These are phyloP conservation scores for Phytophthora gonapodyides DNA, from an alignment of 352 stramenopile genomes.

Conservation along the genomic window DNA sequence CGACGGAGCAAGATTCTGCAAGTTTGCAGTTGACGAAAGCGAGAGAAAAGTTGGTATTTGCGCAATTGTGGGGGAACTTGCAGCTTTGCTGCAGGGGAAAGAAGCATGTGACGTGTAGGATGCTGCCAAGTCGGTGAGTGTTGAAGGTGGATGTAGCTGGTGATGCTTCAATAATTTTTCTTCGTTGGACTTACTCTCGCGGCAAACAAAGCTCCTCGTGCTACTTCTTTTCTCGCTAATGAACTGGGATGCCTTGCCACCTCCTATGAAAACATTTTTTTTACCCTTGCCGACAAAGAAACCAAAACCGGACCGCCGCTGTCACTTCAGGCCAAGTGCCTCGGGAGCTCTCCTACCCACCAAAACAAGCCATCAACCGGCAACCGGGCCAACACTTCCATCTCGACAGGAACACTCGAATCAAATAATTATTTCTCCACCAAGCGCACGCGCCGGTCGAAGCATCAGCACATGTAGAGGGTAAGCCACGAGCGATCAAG, in stretches of 20 bases:
- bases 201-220: too few species aligned
- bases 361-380: slow-evolving; percentile 1
- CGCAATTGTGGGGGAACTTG: slow-evolving; percentile 4
- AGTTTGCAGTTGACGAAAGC: slow-evolving; percentile 7
- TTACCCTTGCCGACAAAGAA: too few species aligned
- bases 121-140: too few species aligned
- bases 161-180: too few species aligned
- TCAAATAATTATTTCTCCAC: slow-evolving; percentile 6
- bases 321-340: too few species aligned
- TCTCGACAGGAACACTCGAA: neutral
- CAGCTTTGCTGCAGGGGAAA: slow-evolving; percentile 18
- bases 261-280: too few species aligned
- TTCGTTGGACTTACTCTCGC: too few species aligned
- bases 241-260: too few species aligned
- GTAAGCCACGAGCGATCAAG: slow-evolving; percentile 19
- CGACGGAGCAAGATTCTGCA: slow-evolving; percentile 18
- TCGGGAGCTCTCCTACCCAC: too few species aligned
- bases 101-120: slow-evolving; percentile 9
- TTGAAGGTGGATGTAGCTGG: too few species aligned
- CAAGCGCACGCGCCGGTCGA: slow-evolving; percentile 22
- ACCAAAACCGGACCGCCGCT: too few species aligned
- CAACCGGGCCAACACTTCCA: slow-evolving; percentile 2
- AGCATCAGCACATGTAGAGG: slow-evolving; percentile 32
- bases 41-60: slow-evolving; percentile 13
- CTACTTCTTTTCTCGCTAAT: too few species aligned